Evolutionary conservation across 2,329 filamentous ascomycete species (phyloP).

Genomic region (Cercospora sp.): DNA sequence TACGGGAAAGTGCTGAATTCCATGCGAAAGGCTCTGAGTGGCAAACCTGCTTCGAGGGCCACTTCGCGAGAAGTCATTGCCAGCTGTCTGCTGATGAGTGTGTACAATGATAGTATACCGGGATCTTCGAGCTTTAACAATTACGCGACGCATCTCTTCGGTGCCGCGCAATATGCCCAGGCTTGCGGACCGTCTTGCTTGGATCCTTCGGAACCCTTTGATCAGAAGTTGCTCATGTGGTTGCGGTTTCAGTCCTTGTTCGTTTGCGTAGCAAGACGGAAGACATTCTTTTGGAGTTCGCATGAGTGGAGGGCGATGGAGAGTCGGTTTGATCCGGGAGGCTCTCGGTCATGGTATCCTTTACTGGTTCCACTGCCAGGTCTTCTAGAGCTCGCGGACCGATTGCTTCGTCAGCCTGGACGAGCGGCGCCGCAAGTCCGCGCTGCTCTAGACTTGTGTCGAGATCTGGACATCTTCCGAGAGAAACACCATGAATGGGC

Average conservation of each 20-base stretch:
- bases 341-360: constrained; percentile 16
- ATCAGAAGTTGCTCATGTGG: constrained; percentile 18
- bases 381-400: constrained; percentile 12
- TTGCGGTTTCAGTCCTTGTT: constrained; percentile 17
- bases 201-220: constrained; percentile 15
- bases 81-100: constrained; percentile 16
- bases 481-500: constrained; percentile 16
- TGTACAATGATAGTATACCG: constrained; percentile 17
- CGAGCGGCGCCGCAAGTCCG: constrained; percentile 2
- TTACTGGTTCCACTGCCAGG: constrained; percentile 15
- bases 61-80: constrained; percentile 16
- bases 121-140: constrained; percentile 9
- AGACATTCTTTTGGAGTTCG: constrained; percentile 15
- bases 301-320: constrained; percentile 14
- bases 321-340: constrained; percentile 9
- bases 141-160: constrained; percentile 20
- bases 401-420: neutral
- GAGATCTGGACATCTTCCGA: constrained; percentile 6
- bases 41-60: neutral
- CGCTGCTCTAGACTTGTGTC: constrained; percentile 5
- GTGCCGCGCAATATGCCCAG: constrained; percentile 18
- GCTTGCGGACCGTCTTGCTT: constrained; percentile 16
- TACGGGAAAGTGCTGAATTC: constrained; percentile 15
- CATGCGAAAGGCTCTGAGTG: constrained; percentile 12
- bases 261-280: constrained; percentile 13